Percentiles rank a stretch among this genome's conserved stretches.
Evolutionary conservation across 2,329 filamentous ascomycete species (phyloP).

Genomic region (Fusarium oxysporum): DNA sequence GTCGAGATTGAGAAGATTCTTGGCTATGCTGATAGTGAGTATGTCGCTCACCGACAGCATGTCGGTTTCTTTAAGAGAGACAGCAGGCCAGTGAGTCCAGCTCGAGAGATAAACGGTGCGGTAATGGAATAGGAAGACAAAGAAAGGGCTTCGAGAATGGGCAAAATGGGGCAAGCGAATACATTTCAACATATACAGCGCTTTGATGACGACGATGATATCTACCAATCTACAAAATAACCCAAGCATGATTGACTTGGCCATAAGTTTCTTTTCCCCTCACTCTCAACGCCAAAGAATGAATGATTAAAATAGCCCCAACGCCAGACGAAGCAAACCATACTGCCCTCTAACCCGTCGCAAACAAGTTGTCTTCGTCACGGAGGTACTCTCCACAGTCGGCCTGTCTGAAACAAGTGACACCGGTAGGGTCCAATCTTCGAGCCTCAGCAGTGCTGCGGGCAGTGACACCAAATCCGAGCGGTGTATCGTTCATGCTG

Average conservation of each 20-base stretch:
- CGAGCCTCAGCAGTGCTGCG: slow-evolving; percentile 85
- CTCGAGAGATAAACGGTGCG: slow-evolving; percentile 41
- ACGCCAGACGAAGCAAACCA: slow-evolving; percentile 40
- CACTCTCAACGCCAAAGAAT: slow-evolving; percentile 40
- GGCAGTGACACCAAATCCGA: slow-evolving; percentile 94
- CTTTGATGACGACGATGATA: slow-evolving; percentile 36
- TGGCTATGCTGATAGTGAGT: slow-evolving; percentile 94
- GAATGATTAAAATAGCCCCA: slow-evolving; percentile 40
- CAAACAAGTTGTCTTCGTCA: slow-evolving; percentile 78
- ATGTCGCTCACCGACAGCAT: slow-evolving; percentile 89
- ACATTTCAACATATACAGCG: slow-evolving; percentile 40
- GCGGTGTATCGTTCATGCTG: slow-evolving; percentile 91
- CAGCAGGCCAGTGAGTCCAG: slow-evolving; percentile 65
- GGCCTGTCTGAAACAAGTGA: slow-evolving; percentile 90
- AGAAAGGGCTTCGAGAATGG: not conserved
- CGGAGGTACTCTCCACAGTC: slow-evolving; percentile 96
- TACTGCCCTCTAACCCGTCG: slow-evolving; percentile 55
- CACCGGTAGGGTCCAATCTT: slow-evolving; percentile 87
- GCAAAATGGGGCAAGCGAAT: slow-evolving; percentile 33
- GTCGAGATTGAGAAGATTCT: slow-evolving; percentile 82
- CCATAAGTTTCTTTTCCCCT: slow-evolving; percentile 29
- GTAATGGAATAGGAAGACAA: slow-evolving; percentile 34
- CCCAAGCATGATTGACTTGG: slow-evolving; percentile 34
- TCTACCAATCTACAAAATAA: slow-evolving; percentile 39
- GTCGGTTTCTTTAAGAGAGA: slow-evolving; percentile 77